Evolutionary conservation across 768 basidiomycete species (phyloP), one percentile per base, ranked within the genome.

Genomic region (Phlegmacium glaucopus): DNA sequence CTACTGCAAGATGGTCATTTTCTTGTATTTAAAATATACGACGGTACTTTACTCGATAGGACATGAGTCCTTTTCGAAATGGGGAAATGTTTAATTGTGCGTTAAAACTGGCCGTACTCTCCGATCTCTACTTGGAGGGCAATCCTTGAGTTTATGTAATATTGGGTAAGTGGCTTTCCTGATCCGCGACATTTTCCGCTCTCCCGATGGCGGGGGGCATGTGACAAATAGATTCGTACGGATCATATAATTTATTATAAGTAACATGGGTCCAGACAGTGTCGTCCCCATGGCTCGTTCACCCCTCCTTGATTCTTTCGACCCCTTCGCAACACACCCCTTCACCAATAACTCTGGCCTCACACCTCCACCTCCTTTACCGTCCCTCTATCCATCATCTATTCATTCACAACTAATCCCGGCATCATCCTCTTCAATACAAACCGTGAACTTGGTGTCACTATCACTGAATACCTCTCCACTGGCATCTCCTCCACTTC

Each of bases 251-350:
- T 2, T 5, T 22, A 2, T 2, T 22, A 22, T 22, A 22, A 22
- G 22, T 22, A 22, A 22, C 22, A 22, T 5, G 22, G 22, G 8
- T 7, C 45, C 18, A 42, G 1, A 34, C 32, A 16, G 42, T 45
- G 25, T 47, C 15, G 41, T n/a, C 42, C 42, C 39, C 42, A 72
- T 70, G 70, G 30, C 65, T 1, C 63, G 58, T 30, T 67, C 67
- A 41, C 58, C 64, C 1, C 49, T 67, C 9, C 67, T 71, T 55
- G 63, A 67, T 16, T 75, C 77, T 17, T 83, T 83, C 56, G 69
- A 83, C 67, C 80, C 80, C 34, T 76, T 77, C 57, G 77, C 75
- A 16, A 72, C 70, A 15, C 79, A 83, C 60, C 78, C 80, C 9
- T 84, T 83, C 70, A 82, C 78, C 29, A 74, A 74, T 45, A 65